A percentile compares a stretch with the other conserved stretches of the same genome.
These are phyloP conservation scores for Nakaseomyces bracarensis DNA, from an alignment of 1,139 yeast species.

Conservation along the genomic window DNA sequence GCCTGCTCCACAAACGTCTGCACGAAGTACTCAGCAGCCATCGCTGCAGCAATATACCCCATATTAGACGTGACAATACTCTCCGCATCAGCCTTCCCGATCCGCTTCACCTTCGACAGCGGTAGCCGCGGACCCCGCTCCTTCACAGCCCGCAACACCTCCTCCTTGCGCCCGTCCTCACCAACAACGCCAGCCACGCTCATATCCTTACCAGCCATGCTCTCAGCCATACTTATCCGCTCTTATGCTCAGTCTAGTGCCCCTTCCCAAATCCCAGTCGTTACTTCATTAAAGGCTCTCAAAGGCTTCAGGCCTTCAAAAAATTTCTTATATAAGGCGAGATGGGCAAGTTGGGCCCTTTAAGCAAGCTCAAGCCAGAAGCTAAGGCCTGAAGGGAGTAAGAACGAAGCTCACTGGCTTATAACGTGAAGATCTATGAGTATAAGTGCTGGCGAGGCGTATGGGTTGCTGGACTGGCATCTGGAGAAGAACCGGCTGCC, in stretches of 20 bases:
- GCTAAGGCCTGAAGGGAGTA: no score
- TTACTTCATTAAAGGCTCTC: no score
- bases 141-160: background rate
- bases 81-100: conserved; percentile 81
- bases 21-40: conserved; percentile 80
- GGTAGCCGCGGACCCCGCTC: conserved; percentile 41
- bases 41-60: conserved; percentile 76
- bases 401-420: background rate
- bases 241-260: no score
- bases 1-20: conserved; percentile 80
- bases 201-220: no score
- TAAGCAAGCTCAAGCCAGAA: no score
- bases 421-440: background rate
- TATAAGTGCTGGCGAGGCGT: background rate
- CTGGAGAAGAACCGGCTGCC: conserved; percentile 42
- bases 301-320: no score
- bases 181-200: no score
- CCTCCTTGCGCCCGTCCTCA: no score
- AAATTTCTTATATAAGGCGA: no score
- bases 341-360: no score
- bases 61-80: conserved; percentile 65
- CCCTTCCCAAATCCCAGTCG: no score
- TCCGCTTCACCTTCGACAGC: conserved; percentile 69
- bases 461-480: conserved; percentile 2
- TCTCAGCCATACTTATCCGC: no score